Percentiles rank a stretch among this genome's conserved stretches.
Conservation (phyloP, 352 stramenopile genomes). For the Phytophthora pinifolia region DNA sequence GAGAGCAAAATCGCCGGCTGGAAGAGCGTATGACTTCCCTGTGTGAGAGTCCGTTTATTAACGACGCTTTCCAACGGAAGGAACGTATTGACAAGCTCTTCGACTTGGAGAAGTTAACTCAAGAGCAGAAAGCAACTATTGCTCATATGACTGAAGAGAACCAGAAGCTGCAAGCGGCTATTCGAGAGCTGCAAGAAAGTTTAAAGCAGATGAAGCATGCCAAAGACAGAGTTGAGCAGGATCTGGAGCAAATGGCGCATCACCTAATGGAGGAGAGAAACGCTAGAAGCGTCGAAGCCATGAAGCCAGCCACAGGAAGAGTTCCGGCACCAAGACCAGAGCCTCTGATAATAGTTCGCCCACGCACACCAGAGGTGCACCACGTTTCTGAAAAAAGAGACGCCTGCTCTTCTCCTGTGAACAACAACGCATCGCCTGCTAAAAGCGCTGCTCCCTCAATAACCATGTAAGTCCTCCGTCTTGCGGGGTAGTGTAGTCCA, state of each 20-base stretch:
- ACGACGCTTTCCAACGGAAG: constrained; percentile 89
- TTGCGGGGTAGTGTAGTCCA: too few species aligned
- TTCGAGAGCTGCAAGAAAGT: constrained; percentile 83
- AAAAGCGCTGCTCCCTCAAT: constrained; percentile 1
- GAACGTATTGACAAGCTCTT: constrained; percentile 86
- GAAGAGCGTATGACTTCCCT: constrained; percentile 90
- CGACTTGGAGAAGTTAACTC: constrained; percentile 80
- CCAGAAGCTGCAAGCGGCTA: constrained; percentile 76
- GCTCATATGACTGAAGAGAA: constrained; percentile 70
- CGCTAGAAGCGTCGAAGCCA: constrained; percentile 28
- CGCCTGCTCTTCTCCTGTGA: constrained; percentile 62
- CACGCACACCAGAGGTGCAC: constrained; percentile 8
- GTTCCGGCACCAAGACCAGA: constrained; percentile 13
- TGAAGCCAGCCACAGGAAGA: constrained; percentile 25
- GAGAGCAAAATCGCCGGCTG: constrained; percentile 82
- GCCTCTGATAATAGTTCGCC: constrained; percentile 16
- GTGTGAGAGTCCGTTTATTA: constrained; percentile 94
- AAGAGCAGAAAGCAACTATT: constrained; percentile 78
- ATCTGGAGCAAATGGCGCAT: constrained; percentile 55
- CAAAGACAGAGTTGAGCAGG: constrained; percentile 69
- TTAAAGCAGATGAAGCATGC: constrained; percentile 81
- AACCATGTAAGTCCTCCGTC: constrained; percentile 19
- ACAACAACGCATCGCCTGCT: constrained; percentile 18
- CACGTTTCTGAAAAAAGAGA: constrained; percentile 50
- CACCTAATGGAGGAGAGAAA: constrained; percentile 76